Evolutionary conservation across 2,329 filamentous ascomycete species (phyloP).

Genomic region (Paraphoma chrysanthemicola): DNA sequence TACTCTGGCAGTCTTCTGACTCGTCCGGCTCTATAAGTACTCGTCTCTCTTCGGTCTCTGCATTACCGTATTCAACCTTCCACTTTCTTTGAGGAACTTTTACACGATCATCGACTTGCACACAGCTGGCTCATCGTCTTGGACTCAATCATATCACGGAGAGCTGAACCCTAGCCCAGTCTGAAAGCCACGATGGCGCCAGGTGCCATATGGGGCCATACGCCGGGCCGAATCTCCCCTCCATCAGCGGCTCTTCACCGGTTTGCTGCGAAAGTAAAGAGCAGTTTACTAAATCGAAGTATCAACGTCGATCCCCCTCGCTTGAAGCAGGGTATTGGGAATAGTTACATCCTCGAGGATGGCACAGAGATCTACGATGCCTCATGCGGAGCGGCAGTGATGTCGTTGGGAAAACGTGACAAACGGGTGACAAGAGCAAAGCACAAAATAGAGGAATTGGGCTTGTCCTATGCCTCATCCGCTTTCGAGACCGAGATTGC

Average conservation of each 20-base stretch:
- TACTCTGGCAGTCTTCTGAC: slow-evolving; percentile 1
- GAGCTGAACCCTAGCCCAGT: too few relatives aligned
- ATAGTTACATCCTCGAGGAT: slow-evolving; percentile 56
- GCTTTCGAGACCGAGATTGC: slow-evolving; percentile 64
- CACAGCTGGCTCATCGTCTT: too few relatives aligned
- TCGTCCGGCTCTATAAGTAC: background rate
- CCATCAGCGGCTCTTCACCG: background rate
- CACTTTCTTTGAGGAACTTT: background rate
- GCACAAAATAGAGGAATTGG: slow-evolving; percentile 58
- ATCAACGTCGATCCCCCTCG: slow-evolving; percentile 56
- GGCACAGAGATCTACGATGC: slow-evolving; percentile 71
- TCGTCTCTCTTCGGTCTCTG: background rate
- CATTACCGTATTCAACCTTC: background rate
- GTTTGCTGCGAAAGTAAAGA: background rate
- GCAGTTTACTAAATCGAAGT: slow-evolving; percentile 26
- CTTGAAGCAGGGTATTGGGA: slow-evolving; percentile 55
- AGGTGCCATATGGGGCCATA: background rate
- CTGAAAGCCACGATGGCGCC: slow-evolving; percentile 4
- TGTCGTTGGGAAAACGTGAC: slow-evolving; percentile 72
- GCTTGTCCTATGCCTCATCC: slow-evolving; percentile 65
- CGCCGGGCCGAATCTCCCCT: background rate
- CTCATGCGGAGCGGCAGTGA: slow-evolving; percentile 75
- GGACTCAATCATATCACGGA: too few relatives aligned
- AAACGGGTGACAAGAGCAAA: slow-evolving; percentile 67
- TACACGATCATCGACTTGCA: too few relatives aligned